Conservation (phyloP, 225 moss, liverwort and hornwort genomes). For the Physcomitrellopsis africana region DNA sequence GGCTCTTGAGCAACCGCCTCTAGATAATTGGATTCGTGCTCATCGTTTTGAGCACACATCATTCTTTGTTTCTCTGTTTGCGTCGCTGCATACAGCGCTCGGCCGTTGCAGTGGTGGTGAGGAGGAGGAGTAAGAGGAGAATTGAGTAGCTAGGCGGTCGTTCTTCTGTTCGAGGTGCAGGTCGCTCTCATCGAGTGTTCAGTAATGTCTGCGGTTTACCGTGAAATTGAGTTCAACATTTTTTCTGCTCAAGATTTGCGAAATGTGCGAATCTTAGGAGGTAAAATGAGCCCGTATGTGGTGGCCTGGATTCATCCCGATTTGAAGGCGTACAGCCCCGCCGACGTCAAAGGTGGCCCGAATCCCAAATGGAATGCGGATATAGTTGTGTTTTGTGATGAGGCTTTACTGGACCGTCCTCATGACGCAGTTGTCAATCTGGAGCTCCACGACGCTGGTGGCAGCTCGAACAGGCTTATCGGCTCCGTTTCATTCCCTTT, state of each 20-base stretch:
- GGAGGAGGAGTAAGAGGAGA: neutral
- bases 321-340: conserved; percentile 39
- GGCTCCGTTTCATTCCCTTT: conserved; percentile 58
- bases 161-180: too few species aligned
- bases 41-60: too few species aligned
- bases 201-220: conserved; percentile 25
- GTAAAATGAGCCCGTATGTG: conserved; percentile 74
- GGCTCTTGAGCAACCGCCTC: too few species aligned
- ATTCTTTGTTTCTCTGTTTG: too few species aligned
- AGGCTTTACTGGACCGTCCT: conserved; percentile 43
- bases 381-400: conserved; percentile 48
- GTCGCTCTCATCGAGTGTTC: neutral
- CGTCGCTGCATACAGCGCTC: too few species aligned
- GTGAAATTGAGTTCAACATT: conserved; percentile 42
- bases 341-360: conserved; percentile 52
- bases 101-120: neutral
- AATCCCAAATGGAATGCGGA: conserved; percentile 73
- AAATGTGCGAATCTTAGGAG: conserved; percentile 66
- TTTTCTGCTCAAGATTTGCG: conserved; percentile 59
- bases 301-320: conserved; percentile 70
- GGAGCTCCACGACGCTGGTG: conserved; percentile 56
- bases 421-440: conserved; percentile 51
- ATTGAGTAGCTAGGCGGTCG: too few species aligned
- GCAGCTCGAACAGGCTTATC: conserved; percentile 48
- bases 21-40: too few species aligned